A percentile compares a stretch with the other conserved stretches of the same genome.
Evolutionary conservation across 768 basidiomycete genomes (phyloP).

Genomic region (Porpolomopsis calyptriformis): DNA sequence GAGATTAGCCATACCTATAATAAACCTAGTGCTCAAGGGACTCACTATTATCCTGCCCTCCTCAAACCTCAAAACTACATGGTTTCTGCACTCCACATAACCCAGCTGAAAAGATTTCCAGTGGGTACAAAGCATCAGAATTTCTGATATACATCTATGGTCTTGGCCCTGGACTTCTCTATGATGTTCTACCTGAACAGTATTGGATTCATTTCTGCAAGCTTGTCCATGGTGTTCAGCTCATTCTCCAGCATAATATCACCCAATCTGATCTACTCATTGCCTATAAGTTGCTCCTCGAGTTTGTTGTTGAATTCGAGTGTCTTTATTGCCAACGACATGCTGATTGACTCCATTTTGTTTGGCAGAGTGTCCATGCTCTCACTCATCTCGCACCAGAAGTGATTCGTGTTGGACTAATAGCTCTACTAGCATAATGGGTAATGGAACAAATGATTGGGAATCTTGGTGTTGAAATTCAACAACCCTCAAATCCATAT

Average conservation of each 20-base stretch:
- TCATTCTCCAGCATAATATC: slow-evolving; percentile 8
- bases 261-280: neutral
- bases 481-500: slow-evolving; percentile 6
- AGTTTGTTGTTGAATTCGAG: slow-evolving; percentile 9
- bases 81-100: no score
- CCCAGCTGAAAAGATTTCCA: no score
- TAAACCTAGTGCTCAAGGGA: neutral
- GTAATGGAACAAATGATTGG: slow-evolving; percentile 7
- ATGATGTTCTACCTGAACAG: slow-evolving; percentile 4
- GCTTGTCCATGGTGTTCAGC: slow-evolving; percentile 8
- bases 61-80: slow-evolving; percentile 11
- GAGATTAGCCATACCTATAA: no score
- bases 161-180: slow-evolving; percentile 10
- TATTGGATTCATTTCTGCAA: slow-evolving; percentile 13
- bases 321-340: slow-evolving; percentile 5
- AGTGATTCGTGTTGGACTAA: slow-evolving; percentile 1
- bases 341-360: slow-evolving; percentile 4
- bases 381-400: slow-evolving; percentile 7
- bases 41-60: slow-evolving; percentile 15
- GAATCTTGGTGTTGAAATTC: slow-evolving; percentile 7
- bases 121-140: slow-evolving; percentile 13
- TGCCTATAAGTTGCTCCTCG: slow-evolving; percentile 4
- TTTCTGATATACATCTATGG: slow-evolving; percentile 10
- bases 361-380: slow-evolving; percentile 7
- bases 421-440: neutral